These are phyloP conservation scores for Trichocladium antarcticum DNA, from an alignment of 495 filamentous ascomycete genomes.

Conservation along the genomic window DNA sequence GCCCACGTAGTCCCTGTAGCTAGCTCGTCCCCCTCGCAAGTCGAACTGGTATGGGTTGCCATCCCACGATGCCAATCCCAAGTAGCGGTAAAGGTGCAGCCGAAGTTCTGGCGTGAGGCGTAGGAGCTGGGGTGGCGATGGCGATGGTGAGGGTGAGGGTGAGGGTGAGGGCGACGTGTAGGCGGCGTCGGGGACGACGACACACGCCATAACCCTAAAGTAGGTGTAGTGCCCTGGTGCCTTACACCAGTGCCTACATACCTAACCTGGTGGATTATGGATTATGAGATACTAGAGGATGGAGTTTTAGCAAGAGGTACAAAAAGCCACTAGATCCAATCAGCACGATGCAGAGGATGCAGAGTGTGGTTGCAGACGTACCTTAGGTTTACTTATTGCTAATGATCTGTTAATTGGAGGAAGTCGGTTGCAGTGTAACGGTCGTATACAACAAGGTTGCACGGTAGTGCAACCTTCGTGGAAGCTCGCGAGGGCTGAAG, in stretches of 20 bases:
- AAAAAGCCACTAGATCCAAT: background rate
- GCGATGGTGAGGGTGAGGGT: background rate
- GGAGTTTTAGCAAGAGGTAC: background rate
- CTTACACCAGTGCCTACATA: too few relatives aligned
- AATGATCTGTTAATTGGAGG: background rate
- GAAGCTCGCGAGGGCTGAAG: too few relatives aligned
- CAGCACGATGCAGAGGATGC: background rate
- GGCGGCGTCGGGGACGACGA: slow-evolving; percentile 3
- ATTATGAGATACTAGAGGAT: background rate
- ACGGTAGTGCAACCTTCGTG: too few relatives aligned
- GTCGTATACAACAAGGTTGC: too few relatives aligned
- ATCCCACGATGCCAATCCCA: slow-evolving; percentile 2
- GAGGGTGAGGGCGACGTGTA: slow-evolving; percentile 1
- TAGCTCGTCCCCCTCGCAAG: slow-evolving; percentile 1
- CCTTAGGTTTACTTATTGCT: background rate
- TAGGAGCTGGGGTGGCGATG: background rate
- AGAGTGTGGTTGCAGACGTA: background rate
- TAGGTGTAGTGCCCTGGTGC: background rate
- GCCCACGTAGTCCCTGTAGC: background rate
- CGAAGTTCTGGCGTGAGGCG: slow-evolving; percentile 2
- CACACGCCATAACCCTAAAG: slow-evolving; percentile 2
- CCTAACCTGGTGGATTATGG: background rate
- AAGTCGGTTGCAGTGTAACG: background rate
- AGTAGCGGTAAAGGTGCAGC: slow-evolving; percentile 3
- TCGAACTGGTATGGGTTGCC: slow-evolving; percentile 1